Percentiles rank a stretch among this genome's conserved stretches.
phyloP scores from a whole-genome alignment of 2,329 filamentous ascomycete species.

The Ceratocystiopsis brevicomis region DNA sequence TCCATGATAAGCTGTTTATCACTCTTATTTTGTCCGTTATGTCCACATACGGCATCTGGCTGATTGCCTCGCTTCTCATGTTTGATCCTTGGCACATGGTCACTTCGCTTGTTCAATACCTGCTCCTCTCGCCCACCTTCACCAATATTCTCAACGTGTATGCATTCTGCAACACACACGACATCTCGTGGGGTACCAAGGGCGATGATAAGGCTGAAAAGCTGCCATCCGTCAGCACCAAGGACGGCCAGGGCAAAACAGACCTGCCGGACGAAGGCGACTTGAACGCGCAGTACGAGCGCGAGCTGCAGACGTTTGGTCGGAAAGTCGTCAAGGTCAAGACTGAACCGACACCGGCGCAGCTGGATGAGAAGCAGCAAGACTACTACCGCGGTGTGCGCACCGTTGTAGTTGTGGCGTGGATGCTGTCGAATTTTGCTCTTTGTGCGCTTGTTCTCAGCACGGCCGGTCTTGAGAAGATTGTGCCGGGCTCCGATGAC shows the following conservation, averaged over 20 bases:
- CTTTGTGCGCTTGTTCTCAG: constrained; percentile 74
- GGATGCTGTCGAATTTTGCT: constrained; percentile 93
- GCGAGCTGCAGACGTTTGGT: constrained; percentile 57
- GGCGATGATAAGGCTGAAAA: constrained; percentile 92
- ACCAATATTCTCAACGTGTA: constrained; percentile 99
- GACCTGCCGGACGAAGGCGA: constrained; percentile 91
- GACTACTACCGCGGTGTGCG: constrained; percentile 97
- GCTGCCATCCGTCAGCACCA: constrained; percentile 70
- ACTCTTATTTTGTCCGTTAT: constrained; percentile 82
- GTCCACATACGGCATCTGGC: constrained; percentile 85
- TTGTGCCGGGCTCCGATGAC: constrained; percentile 28
- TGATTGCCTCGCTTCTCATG: constrained; percentile 81
- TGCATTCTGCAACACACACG: constrained; percentile 66
- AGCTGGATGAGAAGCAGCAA: constrained; percentile 66
- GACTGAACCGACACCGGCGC: constrained; percentile 33
- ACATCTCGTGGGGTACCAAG: constrained; percentile 96
- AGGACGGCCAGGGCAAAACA: constrained; percentile 79
- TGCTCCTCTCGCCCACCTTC: constrained; percentile 86
- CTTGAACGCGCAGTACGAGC: constrained; percentile 85
- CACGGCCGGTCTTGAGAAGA: constrained; percentile 59
- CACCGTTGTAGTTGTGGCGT: constrained; percentile 75
- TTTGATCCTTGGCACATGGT: constrained; percentile 99
- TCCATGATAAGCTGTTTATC: constrained; percentile 79
- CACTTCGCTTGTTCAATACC: constrained; percentile 86
- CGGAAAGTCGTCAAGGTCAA: constrained; percentile 58